Evolutionary conservation across 768 basidiomycete species (phyloP), one percentile per base, ranked within the genome.

Genomic region (Roridomyces roridus): DNA sequence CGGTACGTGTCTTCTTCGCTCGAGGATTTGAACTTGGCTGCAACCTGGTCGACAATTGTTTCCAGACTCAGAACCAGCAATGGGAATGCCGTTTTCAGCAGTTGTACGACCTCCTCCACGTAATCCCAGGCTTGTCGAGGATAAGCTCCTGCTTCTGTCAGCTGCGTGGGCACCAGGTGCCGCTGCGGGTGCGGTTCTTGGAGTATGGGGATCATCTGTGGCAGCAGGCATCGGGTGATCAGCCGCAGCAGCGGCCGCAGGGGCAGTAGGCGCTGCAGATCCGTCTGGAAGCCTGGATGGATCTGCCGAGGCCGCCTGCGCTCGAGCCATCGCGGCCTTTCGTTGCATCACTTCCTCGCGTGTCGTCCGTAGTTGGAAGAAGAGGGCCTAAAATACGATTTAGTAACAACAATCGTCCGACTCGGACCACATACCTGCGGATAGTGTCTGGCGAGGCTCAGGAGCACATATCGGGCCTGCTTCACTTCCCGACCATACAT

Each of bases 1-100:
- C 97, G 85, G 74, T 98, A 98, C 7, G 95, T 87, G 62, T 98
- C 96, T 73, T 99, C 97, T 56, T 99, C 97, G 2, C 86, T 82
- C 1, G 84, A 81, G 2, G 91, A 85, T 70, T 97, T 96, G 77
- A 98, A 96, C 47, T 94, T 85, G 55, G 87, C 84, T 20, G 86
- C 81, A 61, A 99, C 91, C 72, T 98, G 95, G 63, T 99, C 97
- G 5, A 96, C 91, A 83, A 98, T 91, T 15, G 94, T 96, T 75
- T 99, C 97, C 80, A 99, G 81, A 53, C 94, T 97, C 20, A 98
- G 78, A 26, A 96, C 92, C 31, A 99, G 82, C 7, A 99, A 81
- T 0, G 97, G 97, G 80, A 96, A 97, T 0, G 93, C 89, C 0
- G 96, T 97, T 76, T 99, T 98, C 65, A 98, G 80, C 34, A 93